Evolutionary conservation across 2,329 filamentous ascomycete species (phyloP), one percentile per base, ranked within the genome.

Genomic region (Ceratocystis huliohia): DNA sequence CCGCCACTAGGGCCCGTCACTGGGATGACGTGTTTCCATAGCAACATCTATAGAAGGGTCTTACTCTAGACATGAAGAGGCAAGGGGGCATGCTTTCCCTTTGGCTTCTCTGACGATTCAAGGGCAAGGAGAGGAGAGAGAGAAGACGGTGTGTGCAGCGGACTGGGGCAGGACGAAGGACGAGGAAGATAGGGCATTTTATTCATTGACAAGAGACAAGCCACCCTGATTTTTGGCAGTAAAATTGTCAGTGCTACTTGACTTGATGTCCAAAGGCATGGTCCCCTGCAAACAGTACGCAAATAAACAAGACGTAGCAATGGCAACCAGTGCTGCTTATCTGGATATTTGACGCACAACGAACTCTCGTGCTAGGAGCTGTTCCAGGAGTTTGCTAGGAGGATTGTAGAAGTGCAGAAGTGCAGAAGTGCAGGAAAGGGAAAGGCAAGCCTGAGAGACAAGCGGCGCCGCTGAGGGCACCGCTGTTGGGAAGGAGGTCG

Each of bases 41-140:
- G 67, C 59, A 68, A 67, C 67, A 61, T 65, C 69, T 69, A 72
- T 63, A 25, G 48, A 22, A 41, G 56, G 6, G 64, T 46, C 20
- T 45, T 28, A 17, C 37, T 28, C n/a, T 50, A 25, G 48, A 25
- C 48, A 50, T 25, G 48, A 50, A 50, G 48, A 25, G 7, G 8
- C 48, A 50, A 22, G 48, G 48, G 48, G 20, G 46, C 63, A 37
- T 28, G 48, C 17, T 22, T 56, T 56, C 44, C 50, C 13, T 56
- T 8, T 44, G 3, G 37, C 22, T 62, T 63, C 53, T 56, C 17
- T 57, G 25, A 33, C 28, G 53, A 57, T 57, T 33, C 10, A 57
- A 33, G 30, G 53, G 25, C 22, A 57, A 25, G 28, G 28, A 30
- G 30, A 5, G n/a, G 46, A 50, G 37, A 41, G 33, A 37, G 10